These are phyloP conservation scores for Lunularia cruciata DNA, from an alignment of 225 moss, liverwort and hornwort genomes.

Conservation along the genomic window DNA sequence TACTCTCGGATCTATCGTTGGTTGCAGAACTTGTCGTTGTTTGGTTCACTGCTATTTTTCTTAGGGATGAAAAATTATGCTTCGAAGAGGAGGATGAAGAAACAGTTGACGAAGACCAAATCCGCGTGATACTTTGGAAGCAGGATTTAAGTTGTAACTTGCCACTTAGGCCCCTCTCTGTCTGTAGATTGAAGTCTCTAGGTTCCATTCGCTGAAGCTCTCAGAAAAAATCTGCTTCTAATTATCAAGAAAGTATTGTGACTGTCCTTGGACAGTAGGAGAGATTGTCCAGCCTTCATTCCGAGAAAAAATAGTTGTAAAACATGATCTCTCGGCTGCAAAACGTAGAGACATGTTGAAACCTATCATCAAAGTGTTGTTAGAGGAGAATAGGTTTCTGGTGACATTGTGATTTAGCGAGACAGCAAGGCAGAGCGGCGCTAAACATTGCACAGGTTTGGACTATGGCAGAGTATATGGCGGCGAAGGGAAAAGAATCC, in stretches of 20 bases:
- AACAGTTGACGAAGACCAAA: conserved; percentile 59
- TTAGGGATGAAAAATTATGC: conserved; percentile 83
- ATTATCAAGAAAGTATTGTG: background rate
- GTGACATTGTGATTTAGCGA: no score
- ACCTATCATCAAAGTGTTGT: no score
- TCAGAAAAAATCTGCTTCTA: background rate
- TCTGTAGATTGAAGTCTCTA: no score
- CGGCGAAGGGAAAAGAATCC: no score
- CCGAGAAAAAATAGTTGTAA: background rate
- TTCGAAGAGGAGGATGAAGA: conserved; percentile 64
- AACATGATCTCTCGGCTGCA: background rate
- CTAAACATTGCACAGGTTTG: no score
- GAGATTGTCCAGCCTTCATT: no score
- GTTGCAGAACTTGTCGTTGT: conserved; percentile 84
- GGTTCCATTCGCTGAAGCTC: background rate
- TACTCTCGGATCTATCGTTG: background rate
- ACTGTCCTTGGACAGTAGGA: background rate
- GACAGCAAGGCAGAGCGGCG: no score
- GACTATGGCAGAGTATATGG: no score
- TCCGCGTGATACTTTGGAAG: background rate
- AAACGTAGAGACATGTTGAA: background rate
- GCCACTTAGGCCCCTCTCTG: no score
- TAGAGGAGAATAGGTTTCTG: no score
- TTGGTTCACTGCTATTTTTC: conserved; percentile 84
- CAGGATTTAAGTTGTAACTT: no score